Evolutionary conservation across 169 alveolate species (phyloP).

Genomic region (Pseudocohnilembus persalinus): DNA sequence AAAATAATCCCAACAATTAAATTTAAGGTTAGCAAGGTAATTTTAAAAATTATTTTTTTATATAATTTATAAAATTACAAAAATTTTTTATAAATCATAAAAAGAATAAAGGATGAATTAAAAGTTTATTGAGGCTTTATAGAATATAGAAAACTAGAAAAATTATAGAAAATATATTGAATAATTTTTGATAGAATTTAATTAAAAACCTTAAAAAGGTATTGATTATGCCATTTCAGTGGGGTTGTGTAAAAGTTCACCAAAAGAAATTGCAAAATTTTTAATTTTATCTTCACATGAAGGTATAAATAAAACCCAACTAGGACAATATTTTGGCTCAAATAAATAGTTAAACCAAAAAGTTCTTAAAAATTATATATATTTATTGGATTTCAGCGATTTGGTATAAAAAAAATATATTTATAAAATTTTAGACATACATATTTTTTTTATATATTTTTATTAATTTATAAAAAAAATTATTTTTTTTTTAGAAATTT

Average conservation of each 20-base stretch:
- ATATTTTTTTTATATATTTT: too few relatives aligned
- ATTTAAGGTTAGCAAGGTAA: neutral
- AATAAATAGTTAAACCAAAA: constrained; percentile 16
- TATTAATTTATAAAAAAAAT: too few relatives aligned
- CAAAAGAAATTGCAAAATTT: constrained; percentile 25
- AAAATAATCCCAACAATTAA: too few relatives aligned
- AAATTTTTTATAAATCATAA: too few relatives aligned
- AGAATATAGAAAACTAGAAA: constrained; percentile 12
- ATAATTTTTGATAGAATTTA: constrained; percentile 31
- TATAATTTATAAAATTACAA: too few relatives aligned
- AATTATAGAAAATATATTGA: constrained; percentile 30
- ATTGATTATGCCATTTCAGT: constrained; percentile 29
- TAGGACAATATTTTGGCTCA: constrained; percentile 29
- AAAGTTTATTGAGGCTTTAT: constrained; percentile 9
- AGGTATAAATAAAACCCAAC: constrained; percentile 31
- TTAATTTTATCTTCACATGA: constrained; percentile 26
- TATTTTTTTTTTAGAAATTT: neutral
- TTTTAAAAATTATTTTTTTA: too few relatives aligned
- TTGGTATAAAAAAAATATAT: neutral
- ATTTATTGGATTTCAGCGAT: constrained; percentile 16
- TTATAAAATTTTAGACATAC: too few relatives aligned
- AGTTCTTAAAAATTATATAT: constrained; percentile 30
- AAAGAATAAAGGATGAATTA: neutral
- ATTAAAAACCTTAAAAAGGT: constrained; percentile 24
- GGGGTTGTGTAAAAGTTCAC: constrained; percentile 15